Base-by-base conservation (phyloP, 2,329 filamentous ascomycete species). In the Talaromyces sp. region DNA sequence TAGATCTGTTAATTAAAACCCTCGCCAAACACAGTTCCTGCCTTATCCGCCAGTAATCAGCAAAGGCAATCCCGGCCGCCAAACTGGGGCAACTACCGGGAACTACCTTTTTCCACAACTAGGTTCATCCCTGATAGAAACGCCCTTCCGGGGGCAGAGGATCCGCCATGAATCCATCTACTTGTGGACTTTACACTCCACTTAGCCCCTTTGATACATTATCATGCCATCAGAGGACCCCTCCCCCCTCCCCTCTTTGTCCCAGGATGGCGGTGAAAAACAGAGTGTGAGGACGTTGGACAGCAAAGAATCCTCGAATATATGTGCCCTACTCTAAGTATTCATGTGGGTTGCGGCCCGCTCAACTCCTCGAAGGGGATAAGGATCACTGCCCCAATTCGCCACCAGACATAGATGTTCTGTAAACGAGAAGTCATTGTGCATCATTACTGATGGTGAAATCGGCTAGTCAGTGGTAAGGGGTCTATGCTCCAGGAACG, bases 81-180 rank as follows among this genome's bases (percentile, higher is more conserved):
- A 45, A 45, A 45, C 56, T 59, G 24, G 37, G 16, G 11, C 13
- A 43, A 56, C 13, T 11, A 43, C 37, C 27, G 7, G 50, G 37
- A 22, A 56, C 8, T 43, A 54, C 35, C 41, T 24, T 22, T 49
- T 61, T 62, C 39, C 19, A 45, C n/a, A 50, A 43, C 64, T 59
- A 45, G 64, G 64, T 66, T 66, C 52, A 66, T 66, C 64, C 64
- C 59, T 66, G 64, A 35, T 41, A 37, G 24, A 61, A 58, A 41
- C 50, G 49, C 35, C 37, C 39, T 27, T 59, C 22, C 24, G 13
- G 27, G 22, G 16, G n/a, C 19, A 43, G 56, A 59, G 64, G 60
- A 58, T 41, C 52, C 64, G 64, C 50, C 27, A 45, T 33, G 2
- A 45, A 45, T 7, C 24, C 22, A 45, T 45, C 27, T 43, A 1